These are phyloP conservation scores for Solanum paucissectum DNA, from an alignment of 257 asterid genomes.

Conservation along the genomic window DNA sequence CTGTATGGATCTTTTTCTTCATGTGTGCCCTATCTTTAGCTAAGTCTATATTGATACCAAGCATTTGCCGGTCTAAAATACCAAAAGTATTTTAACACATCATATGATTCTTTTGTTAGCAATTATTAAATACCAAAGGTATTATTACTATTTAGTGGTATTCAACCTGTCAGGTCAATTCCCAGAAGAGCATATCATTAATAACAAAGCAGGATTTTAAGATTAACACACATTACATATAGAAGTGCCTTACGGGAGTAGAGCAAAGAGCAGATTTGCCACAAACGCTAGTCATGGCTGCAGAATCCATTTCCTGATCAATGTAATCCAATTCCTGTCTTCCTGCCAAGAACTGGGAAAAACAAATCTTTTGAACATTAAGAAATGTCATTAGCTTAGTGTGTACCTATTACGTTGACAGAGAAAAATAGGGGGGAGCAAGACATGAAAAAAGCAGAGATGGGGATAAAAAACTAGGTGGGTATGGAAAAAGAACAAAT, in stretches of 20 bases:
- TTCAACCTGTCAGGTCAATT: background rate
- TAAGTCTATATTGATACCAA: background rate
- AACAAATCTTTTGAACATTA: background rate
- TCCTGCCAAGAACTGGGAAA: background rate
- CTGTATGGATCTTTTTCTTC: background rate
- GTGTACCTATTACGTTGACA: background rate
- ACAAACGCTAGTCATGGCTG: conserved; percentile 4
- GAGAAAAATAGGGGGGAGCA: background rate
- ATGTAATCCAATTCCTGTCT: background rate
- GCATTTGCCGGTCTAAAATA: background rate
- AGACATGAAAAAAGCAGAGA: background rate
- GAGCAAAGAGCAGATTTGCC: conserved; percentile 1
- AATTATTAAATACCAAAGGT: background rate
- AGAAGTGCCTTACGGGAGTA: background rate
- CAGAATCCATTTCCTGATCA: background rate
- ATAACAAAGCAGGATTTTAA: background rate
- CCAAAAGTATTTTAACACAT: background rate
- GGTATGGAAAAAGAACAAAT: background rate
- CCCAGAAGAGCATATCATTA: background rate
- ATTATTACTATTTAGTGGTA: background rate
- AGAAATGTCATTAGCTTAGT: background rate
- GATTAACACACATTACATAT: background rate
- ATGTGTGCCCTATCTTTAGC: background rate
- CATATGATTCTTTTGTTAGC: background rate
- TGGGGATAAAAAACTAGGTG: background rate